A percentile compares a stretch with the other conserved stretches of the same genome.
Conservation (phyloP, 352 stramenopile genomes). For the Phytophthora pluvialis region DNA sequence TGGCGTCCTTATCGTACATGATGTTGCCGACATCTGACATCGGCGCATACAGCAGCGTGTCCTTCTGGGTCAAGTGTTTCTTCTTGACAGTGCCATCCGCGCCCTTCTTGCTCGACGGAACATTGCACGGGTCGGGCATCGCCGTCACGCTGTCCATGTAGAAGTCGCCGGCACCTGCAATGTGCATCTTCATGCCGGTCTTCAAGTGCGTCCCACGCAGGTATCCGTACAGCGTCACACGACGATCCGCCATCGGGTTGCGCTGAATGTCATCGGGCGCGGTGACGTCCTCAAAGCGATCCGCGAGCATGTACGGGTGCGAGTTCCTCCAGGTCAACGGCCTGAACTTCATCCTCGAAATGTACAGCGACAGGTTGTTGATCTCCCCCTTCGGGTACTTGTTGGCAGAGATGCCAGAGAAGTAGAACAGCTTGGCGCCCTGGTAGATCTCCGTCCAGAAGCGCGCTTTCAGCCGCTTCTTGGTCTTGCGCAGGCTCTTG, state of each 20-base stretch:
- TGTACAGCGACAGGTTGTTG: conserved; percentile 97
- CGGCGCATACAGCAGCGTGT: conserved; percentile 90
- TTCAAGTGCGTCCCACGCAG: conserved; percentile 99
- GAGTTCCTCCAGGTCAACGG: conserved; percentile 99
- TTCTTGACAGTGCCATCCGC: conserved; percentile 73
- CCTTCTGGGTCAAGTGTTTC: conserved; percentile 94
- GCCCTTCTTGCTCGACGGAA: conserved; percentile 75
- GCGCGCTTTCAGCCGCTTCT: conserved; percentile 98
- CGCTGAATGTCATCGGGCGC: conserved; percentile 94
- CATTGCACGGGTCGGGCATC: conserved; percentile 96
- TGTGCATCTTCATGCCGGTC: conserved; percentile 95
- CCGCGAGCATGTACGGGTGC: conserved; percentile 99
- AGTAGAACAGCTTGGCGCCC: conserved; percentile 96
- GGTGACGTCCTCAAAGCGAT: conserved; percentile 98
- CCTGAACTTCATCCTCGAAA: conserved; percentile 98
- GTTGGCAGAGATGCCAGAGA: conserved; percentile 97
- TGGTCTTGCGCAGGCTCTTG: conserved; percentile 98
- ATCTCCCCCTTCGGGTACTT: conserved; percentile 99
- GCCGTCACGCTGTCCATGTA: conserved; percentile 94
- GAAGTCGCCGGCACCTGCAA: conserved; percentile 98
- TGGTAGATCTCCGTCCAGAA: conserved; percentile 99
- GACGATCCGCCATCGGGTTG: conserved; percentile 92
- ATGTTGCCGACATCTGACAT: conserved; percentile 98
- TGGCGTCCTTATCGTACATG: conserved; percentile 98
- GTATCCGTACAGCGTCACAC: conserved; percentile 98